phyloP scores from a whole-genome alignment of 2,329 filamentous ascomycete species.

The Penicillium frequentans region DNA sequence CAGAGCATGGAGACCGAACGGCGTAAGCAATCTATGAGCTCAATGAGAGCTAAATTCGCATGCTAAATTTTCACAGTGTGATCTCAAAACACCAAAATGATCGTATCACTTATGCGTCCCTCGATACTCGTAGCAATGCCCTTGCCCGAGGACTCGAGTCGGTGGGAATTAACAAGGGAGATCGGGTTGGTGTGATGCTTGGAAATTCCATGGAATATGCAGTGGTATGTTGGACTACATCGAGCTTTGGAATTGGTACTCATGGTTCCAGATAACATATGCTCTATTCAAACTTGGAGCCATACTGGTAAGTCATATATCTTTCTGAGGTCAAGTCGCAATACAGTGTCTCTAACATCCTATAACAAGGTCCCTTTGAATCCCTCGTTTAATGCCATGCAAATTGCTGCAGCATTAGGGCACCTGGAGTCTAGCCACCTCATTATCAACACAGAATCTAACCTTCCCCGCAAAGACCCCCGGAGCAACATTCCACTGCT shows the following conservation, averaged over 20 bases:
- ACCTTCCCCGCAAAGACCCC: conserved; percentile 67
- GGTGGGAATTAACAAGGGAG: conserved; percentile 74
- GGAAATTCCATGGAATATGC: conserved; percentile 86
- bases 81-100: conserved; percentile 62
- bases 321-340: neutral
- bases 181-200: conserved; percentile 80
- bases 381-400: conserved; percentile 77
- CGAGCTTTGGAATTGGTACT: conserved; percentile 5
- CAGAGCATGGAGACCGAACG: conserved; percentile 45
- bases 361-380: conserved; percentile 75
- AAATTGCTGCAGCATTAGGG: conserved; percentile 74
- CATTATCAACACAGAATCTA: conserved; percentile 84
- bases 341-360: neutral
- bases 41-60: neutral
- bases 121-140: conserved; percentile 75
- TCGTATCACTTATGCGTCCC: conserved; percentile 68
- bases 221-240: conserved; percentile 49
- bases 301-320: conserved; percentile 61
- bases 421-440: conserved; percentile 74
- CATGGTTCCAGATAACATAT: conserved; percentile 60
- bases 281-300: conserved; percentile 93
- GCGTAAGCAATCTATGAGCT: conserved; percentile 46
- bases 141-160: conserved; percentile 70
- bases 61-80: conserved; percentile 41
- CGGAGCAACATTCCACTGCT: conserved; percentile 61